Evolutionary conservation across 192 early-diverging fungal species (phyloP), one percentile per base, ranked within the genome.

Genomic region (Glomus cerebriforme): DNA sequence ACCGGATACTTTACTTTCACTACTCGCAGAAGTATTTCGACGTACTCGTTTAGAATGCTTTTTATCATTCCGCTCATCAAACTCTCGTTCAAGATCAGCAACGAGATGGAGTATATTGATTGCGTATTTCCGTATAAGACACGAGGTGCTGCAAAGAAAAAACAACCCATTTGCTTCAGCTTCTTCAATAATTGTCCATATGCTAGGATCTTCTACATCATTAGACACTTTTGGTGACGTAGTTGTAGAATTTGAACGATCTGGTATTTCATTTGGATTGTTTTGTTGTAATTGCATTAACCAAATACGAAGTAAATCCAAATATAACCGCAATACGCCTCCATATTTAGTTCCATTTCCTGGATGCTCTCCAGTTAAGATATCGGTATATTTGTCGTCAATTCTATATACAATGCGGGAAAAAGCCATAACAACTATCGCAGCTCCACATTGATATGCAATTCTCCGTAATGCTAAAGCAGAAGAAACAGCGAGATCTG

Each of bases 81-180:
- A 54, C 39, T 74, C 31, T 7, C 79, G 78, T 17, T 92, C 90
- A 22, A 94, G 84, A 24, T 86, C 70, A 9, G 86, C 82, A 5
- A 86, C 86, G 13, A 88, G 63, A 43, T 88, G 82, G 29, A 96
- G 70, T 17, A 94, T 85, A 19, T 87, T 79, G 24, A 93, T 85
- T 19, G 90, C 94, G 19, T 84, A 82, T 26, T 86, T 81, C 34
- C 94, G 90, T 26, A 94, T 87, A 1, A 78, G 58, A 37, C 88
- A 82, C 8, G 84, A 83, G 24, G 83, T 85, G 31, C 86, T 90
- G 66, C 88, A 92, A 35, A 97, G 80, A 67, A 91, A 93, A 8
- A 94, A 79, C 24, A 97, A 79, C 0, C 95, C 95, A 32, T 89
- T 87, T 12, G 87, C 86, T 81, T 97, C 95, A 12, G 93, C 90